Evolutionary conservation across 108 stramenopile genomes (phyloP).

Genomic region (Heterococcus sp.): DNA sequence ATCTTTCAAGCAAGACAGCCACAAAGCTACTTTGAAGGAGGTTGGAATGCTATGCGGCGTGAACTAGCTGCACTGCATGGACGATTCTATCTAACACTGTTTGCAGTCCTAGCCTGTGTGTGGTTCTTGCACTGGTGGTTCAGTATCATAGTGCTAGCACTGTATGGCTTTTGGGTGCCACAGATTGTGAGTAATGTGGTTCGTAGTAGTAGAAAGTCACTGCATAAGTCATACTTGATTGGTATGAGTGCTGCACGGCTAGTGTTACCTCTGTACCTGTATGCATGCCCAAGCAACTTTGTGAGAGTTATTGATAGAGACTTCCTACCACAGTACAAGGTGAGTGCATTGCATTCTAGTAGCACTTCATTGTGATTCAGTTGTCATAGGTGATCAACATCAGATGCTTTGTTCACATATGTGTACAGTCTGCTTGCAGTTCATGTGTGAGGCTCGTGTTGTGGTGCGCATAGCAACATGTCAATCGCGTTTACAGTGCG

Average conservation of each 20-base stretch:
- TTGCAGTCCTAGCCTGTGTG: slow-evolving; percentile 65
- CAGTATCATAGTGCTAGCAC: slow-evolving; percentile 63
- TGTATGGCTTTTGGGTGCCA: slow-evolving; percentile 94
- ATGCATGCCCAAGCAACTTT: slow-evolving; percentile 77
- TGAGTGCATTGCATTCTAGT: too few relatives aligned
- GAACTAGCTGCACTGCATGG: slow-evolving; percentile 76
- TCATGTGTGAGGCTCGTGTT: too few relatives aligned
- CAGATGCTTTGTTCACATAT: too few relatives aligned
- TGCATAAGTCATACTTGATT: slow-evolving; percentile 76
- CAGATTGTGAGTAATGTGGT: slow-evolving; percentile 81
- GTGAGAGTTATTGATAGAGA: slow-evolving; percentile 67
- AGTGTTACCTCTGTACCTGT: slow-evolving; percentile 84
- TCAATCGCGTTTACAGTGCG: too few relatives aligned
- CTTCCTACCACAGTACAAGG: slow-evolving; percentile 57
- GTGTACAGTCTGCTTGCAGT: too few relatives aligned
- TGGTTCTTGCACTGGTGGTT: slow-evolving; percentile 62
- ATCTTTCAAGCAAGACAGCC: slow-evolving; percentile 77
- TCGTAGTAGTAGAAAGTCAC: slow-evolving; percentile 72
- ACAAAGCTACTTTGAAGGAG: slow-evolving; percentile 59
- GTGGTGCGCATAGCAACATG: too few relatives aligned
- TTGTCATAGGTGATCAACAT: too few relatives aligned
- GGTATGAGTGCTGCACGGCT: slow-evolving; percentile 79
- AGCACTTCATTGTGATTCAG: too few relatives aligned
- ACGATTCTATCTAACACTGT: slow-evolving; percentile 78
- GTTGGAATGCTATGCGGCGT: slow-evolving; percentile 56